A percentile compares a stretch with the other conserved stretches of the same genome.
phyloP scores from a whole-genome alignment of 2,329 filamentous ascomycete genomes.

The Achaetomium macrosporum region DNA sequence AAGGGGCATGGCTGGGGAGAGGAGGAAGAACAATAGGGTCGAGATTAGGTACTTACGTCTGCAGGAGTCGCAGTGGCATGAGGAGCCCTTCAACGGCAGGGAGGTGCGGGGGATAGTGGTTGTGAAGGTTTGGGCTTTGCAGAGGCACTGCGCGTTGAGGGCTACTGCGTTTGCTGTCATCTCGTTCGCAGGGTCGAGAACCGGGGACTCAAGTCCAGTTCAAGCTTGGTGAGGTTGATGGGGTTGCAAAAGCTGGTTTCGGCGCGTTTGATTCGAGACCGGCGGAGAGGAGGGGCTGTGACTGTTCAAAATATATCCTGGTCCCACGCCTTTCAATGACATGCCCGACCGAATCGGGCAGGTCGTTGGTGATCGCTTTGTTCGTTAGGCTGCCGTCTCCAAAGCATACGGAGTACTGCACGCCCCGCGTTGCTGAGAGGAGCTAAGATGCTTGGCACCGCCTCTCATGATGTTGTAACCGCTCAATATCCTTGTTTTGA shows the following conservation, averaged over 20 bases:
- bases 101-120: conserved; percentile 28
- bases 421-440: no score
- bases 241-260: no score
- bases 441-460: no score
- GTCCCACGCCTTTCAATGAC: neutral
- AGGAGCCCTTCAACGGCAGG: conserved; percentile 37
- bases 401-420: no score
- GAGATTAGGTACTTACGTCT: neutral
- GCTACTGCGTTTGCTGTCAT: conserved; percentile 22
- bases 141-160: conserved; percentile 37
- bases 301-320: neutral
- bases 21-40: neutral
- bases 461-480: no score
- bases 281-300: neutral
- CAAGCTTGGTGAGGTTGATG: neutral
- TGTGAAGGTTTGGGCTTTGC: conserved; percentile 38
- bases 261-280: no score
- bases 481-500: no score
- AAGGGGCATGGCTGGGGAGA: no score
- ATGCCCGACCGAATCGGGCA: neutral
- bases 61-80: conserved; percentile 48
- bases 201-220: no score
- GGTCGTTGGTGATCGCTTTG: neutral
- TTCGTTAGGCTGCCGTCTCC: no score
- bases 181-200: neutral